Evolutionary conservation across 805 yeast genomes (phyloP).

Genomic region (Candida cerambycidarum): DNA sequence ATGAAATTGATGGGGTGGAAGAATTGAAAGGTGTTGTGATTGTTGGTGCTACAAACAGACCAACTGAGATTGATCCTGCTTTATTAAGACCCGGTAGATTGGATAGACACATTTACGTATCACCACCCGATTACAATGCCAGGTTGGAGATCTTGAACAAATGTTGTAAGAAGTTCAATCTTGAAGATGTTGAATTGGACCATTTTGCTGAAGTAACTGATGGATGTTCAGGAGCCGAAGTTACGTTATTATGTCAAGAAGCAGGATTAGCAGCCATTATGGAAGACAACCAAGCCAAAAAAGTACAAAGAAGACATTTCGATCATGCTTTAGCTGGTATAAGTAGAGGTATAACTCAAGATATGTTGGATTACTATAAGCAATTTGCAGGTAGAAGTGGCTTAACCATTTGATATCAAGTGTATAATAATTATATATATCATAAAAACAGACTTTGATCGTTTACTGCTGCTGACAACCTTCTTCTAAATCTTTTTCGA

Average conservation of each 20-base stretch:
- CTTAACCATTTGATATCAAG: slow-evolving; percentile 10
- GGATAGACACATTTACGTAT: slow-evolving; percentile 89
- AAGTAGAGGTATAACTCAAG: slow-evolving; percentile 77
- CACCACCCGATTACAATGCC: slow-evolving; percentile 86
- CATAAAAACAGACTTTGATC: no score
- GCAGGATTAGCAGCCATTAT: slow-evolving; percentile 94
- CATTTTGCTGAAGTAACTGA: slow-evolving; percentile 64
- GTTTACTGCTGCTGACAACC: slow-evolving; percentile 49
- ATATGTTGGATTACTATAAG: slow-evolving; percentile 76
- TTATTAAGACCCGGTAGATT: slow-evolving; percentile 92
- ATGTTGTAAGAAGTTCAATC: slow-evolving; percentile 62
- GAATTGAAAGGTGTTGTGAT: slow-evolving; percentile 90
- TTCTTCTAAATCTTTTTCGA: slow-evolving; percentile 54
- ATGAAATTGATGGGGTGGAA: slow-evolving; percentile 97
- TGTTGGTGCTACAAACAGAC: slow-evolving; percentile 95
- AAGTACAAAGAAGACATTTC: slow-evolving; percentile 67
- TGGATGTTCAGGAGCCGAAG: slow-evolving; percentile 97
- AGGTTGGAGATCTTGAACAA: slow-evolving; percentile 75
- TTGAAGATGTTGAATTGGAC: slow-evolving; percentile 49
- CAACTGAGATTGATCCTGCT: slow-evolving; percentile 91
- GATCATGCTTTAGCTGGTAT: slow-evolving; percentile 66
- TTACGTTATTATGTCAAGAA: slow-evolving; percentile 87
- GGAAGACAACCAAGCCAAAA: slow-evolving; percentile 58
- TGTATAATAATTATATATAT: no score
- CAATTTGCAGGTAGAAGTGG: slow-evolving; percentile 49